Percentiles rank a stretch among this genome's conserved stretches.
phyloP scores from a whole-genome alignment of 176 grass and related monocot genomes.

The Rhynchospora tenuis region DNA sequence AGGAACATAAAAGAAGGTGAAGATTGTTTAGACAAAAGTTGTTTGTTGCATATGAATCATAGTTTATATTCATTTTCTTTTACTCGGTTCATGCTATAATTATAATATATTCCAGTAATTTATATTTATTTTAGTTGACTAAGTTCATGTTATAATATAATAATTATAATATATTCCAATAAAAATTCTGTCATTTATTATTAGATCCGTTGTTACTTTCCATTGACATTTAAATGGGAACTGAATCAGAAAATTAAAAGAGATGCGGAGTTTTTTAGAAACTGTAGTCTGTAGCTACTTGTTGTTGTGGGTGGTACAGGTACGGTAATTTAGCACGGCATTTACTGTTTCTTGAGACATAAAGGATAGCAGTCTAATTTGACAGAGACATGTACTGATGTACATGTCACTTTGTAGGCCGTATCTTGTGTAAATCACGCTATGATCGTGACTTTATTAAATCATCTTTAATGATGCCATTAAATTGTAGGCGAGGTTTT shows the following conservation, averaged over 20 bases:
- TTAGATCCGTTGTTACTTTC: no score
- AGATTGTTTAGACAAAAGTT: no score
- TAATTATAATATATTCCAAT: no score
- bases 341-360: slow-evolving; percentile 18
- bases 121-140: no score
- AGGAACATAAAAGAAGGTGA: no score
- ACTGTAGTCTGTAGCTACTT: background rate
- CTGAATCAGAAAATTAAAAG: background rate
- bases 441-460: background rate
- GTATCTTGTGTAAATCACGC: slow-evolving; percentile 20
- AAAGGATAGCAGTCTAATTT: slow-evolving; percentile 11
- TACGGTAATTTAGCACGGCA: background rate
- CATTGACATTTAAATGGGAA: no score
- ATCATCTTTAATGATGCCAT: background rate
- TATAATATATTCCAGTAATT: no score
- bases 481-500: background rate
- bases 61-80: no score
- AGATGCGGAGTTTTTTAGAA: background rate
- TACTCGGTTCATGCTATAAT: no score
- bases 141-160: no score
- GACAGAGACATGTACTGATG: background rate
- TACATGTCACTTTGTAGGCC: slow-evolving; percentile 14
- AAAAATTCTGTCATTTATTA: no score
- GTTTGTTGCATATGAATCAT: no score
- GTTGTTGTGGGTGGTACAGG: background rate